Conservation (phyloP, 345 rosid species). For the Euphorbia peplus region DNA sequence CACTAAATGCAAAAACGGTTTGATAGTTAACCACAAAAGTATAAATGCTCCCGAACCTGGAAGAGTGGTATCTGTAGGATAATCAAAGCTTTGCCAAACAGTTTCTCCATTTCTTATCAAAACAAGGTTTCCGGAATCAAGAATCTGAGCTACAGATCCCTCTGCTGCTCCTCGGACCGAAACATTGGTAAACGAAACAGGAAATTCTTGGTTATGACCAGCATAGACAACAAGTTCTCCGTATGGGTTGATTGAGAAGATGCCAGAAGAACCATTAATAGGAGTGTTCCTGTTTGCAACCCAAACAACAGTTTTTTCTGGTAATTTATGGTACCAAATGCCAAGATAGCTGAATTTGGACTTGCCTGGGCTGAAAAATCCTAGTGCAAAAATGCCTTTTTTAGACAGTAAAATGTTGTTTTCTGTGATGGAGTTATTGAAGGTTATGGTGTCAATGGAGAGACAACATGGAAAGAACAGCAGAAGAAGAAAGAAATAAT, state of each 20-base stretch:
- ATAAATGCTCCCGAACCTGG: no score
- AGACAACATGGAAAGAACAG: background rate
- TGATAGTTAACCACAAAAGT: no score
- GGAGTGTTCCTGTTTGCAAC: slow-evolving; percentile 21
- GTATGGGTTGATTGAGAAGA: background rate
- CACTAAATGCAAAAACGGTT: no score
- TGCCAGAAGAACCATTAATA: background rate
- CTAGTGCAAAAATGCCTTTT: background rate
- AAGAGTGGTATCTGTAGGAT: slow-evolving; percentile 8
- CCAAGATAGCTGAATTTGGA: slow-evolving; percentile 7
- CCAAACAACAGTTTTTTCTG: slow-evolving; percentile 8
- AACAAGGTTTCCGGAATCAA: slow-evolving; percentile 15
- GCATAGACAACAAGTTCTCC: slow-evolving; percentile 3
- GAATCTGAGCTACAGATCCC: background rate
- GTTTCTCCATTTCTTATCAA: background rate
- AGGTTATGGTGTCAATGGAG: background rate
- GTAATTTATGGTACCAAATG: slow-evolving; percentile 15
- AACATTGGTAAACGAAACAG: slow-evolving; percentile 10
- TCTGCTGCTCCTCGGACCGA: background rate
- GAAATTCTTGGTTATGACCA: background rate
- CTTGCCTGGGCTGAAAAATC: slow-evolving; percentile 5
- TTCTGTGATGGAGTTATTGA: background rate
- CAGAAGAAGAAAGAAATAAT: background rate
- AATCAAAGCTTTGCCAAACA: slow-evolving; percentile 22
- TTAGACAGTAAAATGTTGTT: background rate